Conservation (phyloP, 495 filamentous ascomycete species). For the Niebla homalea region DNA sequence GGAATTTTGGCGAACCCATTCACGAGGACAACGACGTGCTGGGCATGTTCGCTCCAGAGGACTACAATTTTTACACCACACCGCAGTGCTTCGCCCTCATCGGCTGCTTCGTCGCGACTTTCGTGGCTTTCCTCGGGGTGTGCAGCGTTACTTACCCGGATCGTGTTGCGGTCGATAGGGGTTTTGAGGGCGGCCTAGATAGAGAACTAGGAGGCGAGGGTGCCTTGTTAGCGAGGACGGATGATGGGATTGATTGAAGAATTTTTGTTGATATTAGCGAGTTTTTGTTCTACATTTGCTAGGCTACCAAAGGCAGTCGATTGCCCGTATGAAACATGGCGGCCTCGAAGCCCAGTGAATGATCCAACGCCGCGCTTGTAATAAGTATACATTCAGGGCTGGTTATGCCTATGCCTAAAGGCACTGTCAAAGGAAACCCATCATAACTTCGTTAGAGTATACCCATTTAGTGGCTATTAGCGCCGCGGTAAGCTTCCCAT, state of each 20-base stretch:
- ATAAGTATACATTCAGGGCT: no score
- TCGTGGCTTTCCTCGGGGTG: conserved; percentile 56
- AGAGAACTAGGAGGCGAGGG: conserved; percentile 67
- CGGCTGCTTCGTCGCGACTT: conserved; percentile 55
- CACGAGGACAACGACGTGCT: conserved; percentile 97
- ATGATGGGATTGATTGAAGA: conserved; percentile 13
- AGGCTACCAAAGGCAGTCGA: no score
- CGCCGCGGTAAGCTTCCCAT: conserved; percentile 36
- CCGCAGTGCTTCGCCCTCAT: conserved; percentile 60
- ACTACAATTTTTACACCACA: conserved; percentile 72
- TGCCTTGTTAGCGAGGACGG: conserved; percentile 28
- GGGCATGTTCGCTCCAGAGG: conserved; percentile 77
- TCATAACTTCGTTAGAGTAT: neutral
- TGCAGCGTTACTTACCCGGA: conserved; percentile 76
- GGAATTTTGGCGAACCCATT: conserved; percentile 88
- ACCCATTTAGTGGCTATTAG: neutral
- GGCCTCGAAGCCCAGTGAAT: no score
- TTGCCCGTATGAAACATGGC: no score
- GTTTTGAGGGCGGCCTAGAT: conserved; percentile 73
- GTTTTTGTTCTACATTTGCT: neutral
- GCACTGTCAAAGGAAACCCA: neutral
- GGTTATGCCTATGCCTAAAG: no score
- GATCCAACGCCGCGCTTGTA: neutral
- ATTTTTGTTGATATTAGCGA: neutral
- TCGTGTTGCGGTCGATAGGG: conserved; percentile 59